phyloP scores from a whole-genome alignment of 352 stramenopile genomes.

The Phytopythium cucurbitacearum region DNA sequence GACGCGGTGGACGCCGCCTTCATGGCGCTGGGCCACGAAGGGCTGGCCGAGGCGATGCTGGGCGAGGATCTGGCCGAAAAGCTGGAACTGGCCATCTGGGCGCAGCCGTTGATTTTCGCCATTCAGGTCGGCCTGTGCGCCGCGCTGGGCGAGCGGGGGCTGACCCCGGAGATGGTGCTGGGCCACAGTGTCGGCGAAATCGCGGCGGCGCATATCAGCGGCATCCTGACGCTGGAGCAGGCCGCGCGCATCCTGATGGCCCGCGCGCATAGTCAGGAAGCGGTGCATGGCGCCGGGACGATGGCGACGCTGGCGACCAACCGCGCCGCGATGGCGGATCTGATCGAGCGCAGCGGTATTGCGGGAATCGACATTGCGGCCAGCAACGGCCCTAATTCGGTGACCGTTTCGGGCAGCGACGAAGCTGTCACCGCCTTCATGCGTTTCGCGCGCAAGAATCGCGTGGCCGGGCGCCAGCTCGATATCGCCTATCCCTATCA shows the following conservation, averaged over 20 bases:
- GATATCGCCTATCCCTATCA: constrained; percentile 6
- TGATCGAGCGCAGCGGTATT: constrained; percentile 5
- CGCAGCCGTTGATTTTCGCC: constrained; percentile 5
- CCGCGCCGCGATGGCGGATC: constrained; percentile 4
- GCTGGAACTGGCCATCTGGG: constrained; percentile 5
- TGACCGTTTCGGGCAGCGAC: constrained; percentile 5
- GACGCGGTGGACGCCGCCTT: constrained; percentile 4
- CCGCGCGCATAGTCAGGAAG: constrained; percentile 5
- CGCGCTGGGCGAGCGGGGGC: constrained; percentile 3
- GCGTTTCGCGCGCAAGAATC: constrained; percentile 5
- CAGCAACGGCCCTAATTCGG: constrained; percentile 5
- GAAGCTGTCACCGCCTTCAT: constrained; percentile 5
- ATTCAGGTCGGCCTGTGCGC: constrained; percentile 5
- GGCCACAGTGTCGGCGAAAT: constrained; percentile 5
- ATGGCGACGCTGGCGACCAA: constrained; percentile 5
- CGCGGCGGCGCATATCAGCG: constrained; percentile 4
- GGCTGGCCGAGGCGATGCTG: constrained; percentile 4
- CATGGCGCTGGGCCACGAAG: constrained; percentile 4
- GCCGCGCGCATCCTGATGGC: constrained; percentile 4
- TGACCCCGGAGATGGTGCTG: constrained; percentile 5
- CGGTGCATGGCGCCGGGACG: constrained; percentile 4
- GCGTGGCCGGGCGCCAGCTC: constrained; percentile 4
- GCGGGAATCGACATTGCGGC: constrained; percentile 5
- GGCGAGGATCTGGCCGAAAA: constrained; percentile 5
- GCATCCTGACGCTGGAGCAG: constrained; percentile 5